Evolutionary conservation across 257 asterid genomes (phyloP), one percentile per base, ranked within the genome.

Genomic region (Forsythia suspensa): DNA sequence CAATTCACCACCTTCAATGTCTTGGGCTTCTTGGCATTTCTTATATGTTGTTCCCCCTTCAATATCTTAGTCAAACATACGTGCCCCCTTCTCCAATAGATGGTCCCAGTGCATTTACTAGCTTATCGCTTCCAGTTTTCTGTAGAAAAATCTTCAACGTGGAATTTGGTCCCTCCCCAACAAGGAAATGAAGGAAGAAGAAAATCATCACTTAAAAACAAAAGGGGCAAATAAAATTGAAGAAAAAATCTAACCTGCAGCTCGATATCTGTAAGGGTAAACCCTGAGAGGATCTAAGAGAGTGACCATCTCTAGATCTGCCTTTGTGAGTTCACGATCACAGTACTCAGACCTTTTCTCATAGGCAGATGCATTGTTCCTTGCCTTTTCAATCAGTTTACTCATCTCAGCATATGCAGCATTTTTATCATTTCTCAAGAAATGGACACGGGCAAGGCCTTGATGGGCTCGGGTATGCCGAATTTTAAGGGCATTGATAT

Each of bases 401-500:
- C 98, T 94, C 97, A 96, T 96, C 90, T 96, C 99, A 18, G 91
- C 91, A 68, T 92, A 94, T 1, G 99, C 99, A 38, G 97, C 94
- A 61, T 82, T 87, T 82, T 94, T 96, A 69, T 96, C 97, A 37
- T 96, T 86, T 79, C 88, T 91, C 74, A 96, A 85, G 82, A 67
- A 94, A 89, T 94, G 96, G 82, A 94, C 99, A 20, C 99, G 99
- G 51, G 99, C 99, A 66, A 96, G 97, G 77, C 99, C 99, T 75
- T 96, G 98, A 85, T 96, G 98, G 72, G 99, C 99, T 41, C 99
- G 90, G 8, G 98, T 96, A 74, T 94, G 98, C 82, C 93, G 90
- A 83, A 96, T 91, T 82, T 91, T 91, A 76, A 96, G 98, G 84
- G 99, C 99, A 78, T 89, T 94, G 39, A 92, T 91, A 75, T 96